phyloP scores from a whole-genome alignment of 352 stramenopile genomes.

The Globisporangium apiculatum region DNA sequence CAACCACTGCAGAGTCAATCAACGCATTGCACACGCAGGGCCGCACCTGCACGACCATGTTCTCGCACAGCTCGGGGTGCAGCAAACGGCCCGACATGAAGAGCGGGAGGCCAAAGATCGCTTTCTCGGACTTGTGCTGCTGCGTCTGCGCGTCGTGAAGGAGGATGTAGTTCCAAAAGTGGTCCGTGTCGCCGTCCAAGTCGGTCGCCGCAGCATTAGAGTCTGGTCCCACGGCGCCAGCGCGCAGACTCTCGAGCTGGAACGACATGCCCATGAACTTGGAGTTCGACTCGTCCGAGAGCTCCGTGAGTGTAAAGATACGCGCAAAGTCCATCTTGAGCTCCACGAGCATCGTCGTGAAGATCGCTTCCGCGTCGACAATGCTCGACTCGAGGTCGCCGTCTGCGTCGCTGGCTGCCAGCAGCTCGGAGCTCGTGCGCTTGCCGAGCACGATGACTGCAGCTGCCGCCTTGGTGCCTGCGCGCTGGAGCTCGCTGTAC shows the following conservation, averaged over 20 bases:
- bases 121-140: constrained; percentile 58
- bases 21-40: not conserved
- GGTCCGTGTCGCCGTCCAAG: constrained; percentile 16
- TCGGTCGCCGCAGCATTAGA: no score
- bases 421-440: constrained; percentile 29
- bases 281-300: constrained; percentile 79
- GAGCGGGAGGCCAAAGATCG: constrained; percentile 74
- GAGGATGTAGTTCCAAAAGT: constrained; percentile 67
- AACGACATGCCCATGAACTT: constrained; percentile 83
- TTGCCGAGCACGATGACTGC: constrained; percentile 81
- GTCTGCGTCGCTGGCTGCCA: constrained; percentile 29
- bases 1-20: no score
- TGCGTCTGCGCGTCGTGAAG: constrained; percentile 39
- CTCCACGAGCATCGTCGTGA: constrained; percentile 81
- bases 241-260: constrained; percentile 29
- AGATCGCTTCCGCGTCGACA: constrained; percentile 76
- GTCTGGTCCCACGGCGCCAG: not conserved
- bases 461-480: constrained; percentile 68
- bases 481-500: constrained; percentile 71
- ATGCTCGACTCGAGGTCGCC: constrained; percentile 70
- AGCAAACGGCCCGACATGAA: constrained; percentile 82
- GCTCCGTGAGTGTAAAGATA: constrained; percentile 83
- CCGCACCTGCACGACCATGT: constrained; percentile 71
- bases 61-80: constrained; percentile 79
- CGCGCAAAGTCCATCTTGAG: constrained; percentile 83